Evolutionary conservation across 345 rosid genomes (phyloP), one percentile per base, ranked within the genome.

Genomic region (Carallia pectinifolia): DNA sequence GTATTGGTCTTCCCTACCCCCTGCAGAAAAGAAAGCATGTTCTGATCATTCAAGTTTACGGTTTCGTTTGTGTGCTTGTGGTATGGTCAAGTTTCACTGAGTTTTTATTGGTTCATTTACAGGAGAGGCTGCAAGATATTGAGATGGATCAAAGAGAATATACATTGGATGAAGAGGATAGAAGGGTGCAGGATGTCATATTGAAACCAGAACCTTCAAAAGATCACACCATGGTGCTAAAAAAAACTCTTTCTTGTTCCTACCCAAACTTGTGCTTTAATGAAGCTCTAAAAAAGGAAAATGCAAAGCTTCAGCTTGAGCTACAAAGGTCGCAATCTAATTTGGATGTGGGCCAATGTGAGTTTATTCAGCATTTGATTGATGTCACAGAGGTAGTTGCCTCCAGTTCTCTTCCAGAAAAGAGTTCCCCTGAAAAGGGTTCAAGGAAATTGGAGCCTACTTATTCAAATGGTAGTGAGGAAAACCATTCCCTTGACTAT

Each of bases 141-240:
- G 99, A 90, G 84, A 87, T 75, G 79, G 97, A 95, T 90, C 97
- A 92, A 67, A 66, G 81, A 0, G 99, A 95, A 80, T 95, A 92
- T 67, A 95, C 96, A 30, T 71, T 95, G 61, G 99, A 90, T 74
- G 96, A 90, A 65, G 99, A 92, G 80, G 97, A 95, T 53, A 88
- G 88, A 72, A 88, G 83, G 81, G 88, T 95, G 82, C 99, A 95
- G 62, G 84, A 83, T 79, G 83, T 89, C 70, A 90, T 95, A 37
- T 30, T 95, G 84, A 86, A 83, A 65, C 90, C 88, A 13, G 97
- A 92, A 23, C 85, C 93, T 36, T 77, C 91, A 18, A 78, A 73
- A 72, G 84, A 90, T 67, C 90, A 90, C 8, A 76, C 96, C 8
- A 50, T 85, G 6, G 84, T 89, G 74, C 63, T 95, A 86, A 87